Percentiles rank a stretch among this genome's conserved stretches.
phyloP scores from a whole-genome alignment of 2,329 filamentous ascomycete genomes.

The Cladosporium colombiae region DNA sequence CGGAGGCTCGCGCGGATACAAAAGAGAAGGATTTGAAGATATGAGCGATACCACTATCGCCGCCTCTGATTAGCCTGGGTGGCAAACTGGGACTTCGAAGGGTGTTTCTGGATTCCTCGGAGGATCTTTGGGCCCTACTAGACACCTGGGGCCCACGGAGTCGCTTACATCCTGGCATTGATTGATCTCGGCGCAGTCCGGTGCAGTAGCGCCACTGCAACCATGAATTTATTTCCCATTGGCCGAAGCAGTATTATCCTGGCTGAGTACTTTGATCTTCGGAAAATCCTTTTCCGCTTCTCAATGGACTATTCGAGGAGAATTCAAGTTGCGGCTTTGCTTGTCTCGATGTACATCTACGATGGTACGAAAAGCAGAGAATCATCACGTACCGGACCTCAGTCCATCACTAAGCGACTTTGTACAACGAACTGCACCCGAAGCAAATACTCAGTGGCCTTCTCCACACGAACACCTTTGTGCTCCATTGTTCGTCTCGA shows the following conservation, averaged over 20 bases:
- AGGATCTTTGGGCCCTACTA: background rate
- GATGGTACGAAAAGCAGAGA: background rate
- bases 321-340: background rate
- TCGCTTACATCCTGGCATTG: background rate
- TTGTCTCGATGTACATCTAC: background rate
- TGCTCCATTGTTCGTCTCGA: background rate
- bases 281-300: too few relatives aligned
- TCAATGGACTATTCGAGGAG: too few relatives aligned
- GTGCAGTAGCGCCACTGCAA: background rate
- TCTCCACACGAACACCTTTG: background rate
- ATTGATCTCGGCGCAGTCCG: background rate
- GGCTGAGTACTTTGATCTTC: too few relatives aligned
- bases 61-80: background rate
- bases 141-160: background rate
- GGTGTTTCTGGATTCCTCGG: background rate
- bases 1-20: background rate
- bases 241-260: background rate
- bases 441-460: background rate
- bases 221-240: background rate
- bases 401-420: background rate
- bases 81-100: too few relatives aligned
- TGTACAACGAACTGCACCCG: background rate
- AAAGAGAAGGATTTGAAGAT: background rate
- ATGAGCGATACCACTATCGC: background rate
- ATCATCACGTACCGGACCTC: too few relatives aligned